Evolutionary conservation across 495 filamentous ascomycete genomes (phyloP), one percentile per base, ranked within the genome.

Genomic region (Cladorrhinum samala): DNA sequence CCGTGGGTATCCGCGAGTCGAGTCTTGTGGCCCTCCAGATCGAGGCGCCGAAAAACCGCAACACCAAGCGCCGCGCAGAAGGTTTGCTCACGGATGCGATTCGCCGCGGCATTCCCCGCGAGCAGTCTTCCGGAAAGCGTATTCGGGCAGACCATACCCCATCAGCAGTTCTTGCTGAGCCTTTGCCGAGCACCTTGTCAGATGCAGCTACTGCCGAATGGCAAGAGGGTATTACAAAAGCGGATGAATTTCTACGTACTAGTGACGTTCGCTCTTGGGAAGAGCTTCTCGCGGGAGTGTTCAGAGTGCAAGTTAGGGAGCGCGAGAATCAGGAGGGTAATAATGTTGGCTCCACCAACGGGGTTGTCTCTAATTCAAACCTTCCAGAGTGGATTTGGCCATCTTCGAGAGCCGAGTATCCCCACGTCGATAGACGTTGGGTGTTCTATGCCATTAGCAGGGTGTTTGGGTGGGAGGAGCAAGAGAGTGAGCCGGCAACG

Each of bases 61-160:
- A 75, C 9, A 74, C 73, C 24, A 86, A 86, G 66, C 75, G 83
- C 5, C 79, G 82, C 8, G 75, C 82, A 14, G 79, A 83, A 49
- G 86, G 86, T 14, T 71, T 88, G 18, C 66, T 90, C 23, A 83
- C 87, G 20, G 83, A 88, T 60, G 83, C 86, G 1, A 81, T 89
- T 57, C 83, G 85, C 3, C 81, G 82, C n/a, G 75, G 75, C 5
- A 59, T 76, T 9, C 49, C 59, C 14, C 60, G 54, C 53, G 61
- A 62, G 48, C 56, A 57, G 11, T 40, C 42, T 49, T 46, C n/a
- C 14, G 24, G 40, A 49, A 59, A 57, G 17, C 55, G 27, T 14
- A 52, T 6, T 27, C 43, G 19, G 17, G 49, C 23, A 17, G 59
- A 46, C 14, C 57, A 50, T 24, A 55, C 40, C 24, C 24, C 58